Percentiles rank a stretch among this genome's conserved stretches.
Evolutionary conservation across 257 asterid species (phyloP).

Genomic region (Paraleonurus japonicus): DNA sequence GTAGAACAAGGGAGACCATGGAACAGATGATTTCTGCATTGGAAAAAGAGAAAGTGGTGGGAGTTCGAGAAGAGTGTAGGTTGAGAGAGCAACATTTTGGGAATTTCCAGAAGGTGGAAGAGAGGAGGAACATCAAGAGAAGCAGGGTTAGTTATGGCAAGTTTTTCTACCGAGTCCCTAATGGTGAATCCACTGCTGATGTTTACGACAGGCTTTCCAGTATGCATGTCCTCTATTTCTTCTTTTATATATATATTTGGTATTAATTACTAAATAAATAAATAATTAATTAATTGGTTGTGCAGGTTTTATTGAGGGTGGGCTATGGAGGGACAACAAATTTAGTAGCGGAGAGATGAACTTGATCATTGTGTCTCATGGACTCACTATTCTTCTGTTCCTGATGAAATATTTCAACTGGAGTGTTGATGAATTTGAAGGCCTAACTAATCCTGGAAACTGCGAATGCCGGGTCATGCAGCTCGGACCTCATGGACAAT

Average conservation of each 20-base stretch:
- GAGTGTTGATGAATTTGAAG: conserved; percentile 64
- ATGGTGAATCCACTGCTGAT: conserved; percentile 73
- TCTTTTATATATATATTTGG: not conserved
- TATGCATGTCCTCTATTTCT: conserved; percentile 23
- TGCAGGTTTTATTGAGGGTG: conserved; percentile 51
- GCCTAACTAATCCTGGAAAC: conserved; percentile 41
- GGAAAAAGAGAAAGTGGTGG: conserved; percentile 38
- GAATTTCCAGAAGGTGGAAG: conserved; percentile 53
- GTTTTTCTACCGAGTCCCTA: conserved; percentile 65
- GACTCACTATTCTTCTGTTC: conserved; percentile 52
- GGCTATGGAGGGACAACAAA: conserved; percentile 54
- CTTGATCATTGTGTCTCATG: conserved; percentile 59
- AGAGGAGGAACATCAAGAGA: conserved; percentile 47
- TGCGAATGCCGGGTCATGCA: conserved; percentile 50
- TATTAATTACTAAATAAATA: no score
- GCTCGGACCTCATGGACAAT: conserved; percentile 50
- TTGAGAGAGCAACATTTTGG: conserved; percentile 74
- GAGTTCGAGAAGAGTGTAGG: conserved; percentile 59
- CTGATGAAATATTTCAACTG: conserved; percentile 79
- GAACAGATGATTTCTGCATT: conserved; percentile 38
- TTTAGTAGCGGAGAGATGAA: conserved; percentile 35
- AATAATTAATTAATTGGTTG: no score
- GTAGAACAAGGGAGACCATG: conserved; percentile 40
- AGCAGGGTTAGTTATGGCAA: conserved; percentile 48
- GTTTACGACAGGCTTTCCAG: conserved; percentile 67